phyloP scores from a whole-genome alignment of 2,329 filamentous ascomycete species.

The Aspergillus candidus region DNA sequence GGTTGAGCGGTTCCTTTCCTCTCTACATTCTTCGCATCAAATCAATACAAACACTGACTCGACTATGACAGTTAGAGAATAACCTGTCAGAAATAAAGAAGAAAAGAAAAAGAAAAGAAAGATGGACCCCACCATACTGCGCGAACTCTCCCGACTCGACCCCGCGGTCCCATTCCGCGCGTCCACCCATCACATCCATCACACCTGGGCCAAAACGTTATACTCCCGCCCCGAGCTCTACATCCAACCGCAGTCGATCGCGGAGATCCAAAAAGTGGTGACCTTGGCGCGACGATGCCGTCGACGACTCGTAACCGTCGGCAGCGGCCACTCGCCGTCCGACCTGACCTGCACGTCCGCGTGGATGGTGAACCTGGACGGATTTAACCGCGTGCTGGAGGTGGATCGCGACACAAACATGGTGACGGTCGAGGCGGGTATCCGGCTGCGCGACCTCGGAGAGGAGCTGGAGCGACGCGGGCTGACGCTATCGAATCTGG shows the following conservation, averaged over 20 bases:
- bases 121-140: slow-evolving; percentile 44
- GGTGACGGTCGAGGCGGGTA: slow-evolving; percentile 80
- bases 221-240: slow-evolving; percentile 85
- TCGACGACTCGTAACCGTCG: slow-evolving; percentile 76
- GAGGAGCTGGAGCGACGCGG: slow-evolving; percentile 66
- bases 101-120: not conserved
- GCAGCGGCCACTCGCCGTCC: slow-evolving; percentile 86
- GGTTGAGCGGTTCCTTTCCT: not conserved
- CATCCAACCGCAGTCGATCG: slow-evolving; percentile 71
- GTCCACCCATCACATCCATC: slow-evolving; percentile 65
- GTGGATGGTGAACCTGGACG: slow-evolving; percentile 92
- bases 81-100: too few species aligned
- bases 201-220: slow-evolving; percentile 93
- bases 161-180: slow-evolving; percentile 70
- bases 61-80: too few species aligned
- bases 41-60: not conserved
- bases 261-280: slow-evolving; percentile 78
- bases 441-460: slow-evolving; percentile 70
- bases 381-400: slow-evolving; percentile 65
- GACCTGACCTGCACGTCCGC: slow-evolving; percentile 87
- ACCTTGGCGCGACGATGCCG: slow-evolving; percentile 74
- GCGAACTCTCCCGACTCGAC: slow-evolving; percentile 55
- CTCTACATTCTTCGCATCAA: not conserved
- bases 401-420: slow-evolving; percentile 61
- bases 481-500: slow-evolving; percentile 82